Evolutionary conservation across 352 stramenopile genomes (phyloP).

Genomic region (Pythium brachiatum): DNA sequence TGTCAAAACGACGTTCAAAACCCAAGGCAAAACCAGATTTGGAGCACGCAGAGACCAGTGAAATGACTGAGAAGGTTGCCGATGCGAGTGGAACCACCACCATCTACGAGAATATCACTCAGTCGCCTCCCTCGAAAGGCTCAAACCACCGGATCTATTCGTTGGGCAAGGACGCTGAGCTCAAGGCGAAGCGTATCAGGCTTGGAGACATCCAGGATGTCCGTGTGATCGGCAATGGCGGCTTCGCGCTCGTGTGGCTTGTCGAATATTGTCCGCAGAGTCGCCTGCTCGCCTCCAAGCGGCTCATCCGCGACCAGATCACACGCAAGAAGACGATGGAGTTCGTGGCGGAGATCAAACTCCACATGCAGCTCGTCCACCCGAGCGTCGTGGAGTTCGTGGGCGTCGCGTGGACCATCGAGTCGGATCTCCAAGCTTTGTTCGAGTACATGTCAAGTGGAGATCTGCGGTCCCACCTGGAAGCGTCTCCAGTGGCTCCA

Average conservation of each 20-base stretch:
- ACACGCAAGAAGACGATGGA: constrained; percentile 39
- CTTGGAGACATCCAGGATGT: constrained; percentile 46
- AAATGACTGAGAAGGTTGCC: not conserved
- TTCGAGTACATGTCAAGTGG: constrained; percentile 68
- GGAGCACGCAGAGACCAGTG: not conserved
- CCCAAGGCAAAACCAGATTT: not conserved
- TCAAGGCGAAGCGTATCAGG: constrained; percentile 39
- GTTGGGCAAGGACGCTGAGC: constrained; percentile 43
- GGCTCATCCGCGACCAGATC: constrained; percentile 39
- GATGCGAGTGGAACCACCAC: not conserved
- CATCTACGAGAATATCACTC: not conserved
- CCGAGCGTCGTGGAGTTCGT: constrained; percentile 49
- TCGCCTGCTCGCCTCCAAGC: constrained; percentile 45
- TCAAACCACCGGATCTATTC: constrained; percentile 12
- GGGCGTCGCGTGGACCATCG: constrained; percentile 55
- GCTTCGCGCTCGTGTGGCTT: constrained; percentile 46
- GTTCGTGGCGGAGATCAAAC: constrained; percentile 59
- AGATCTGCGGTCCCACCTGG: constrained; percentile 42
- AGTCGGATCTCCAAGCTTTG: constrained; percentile 47
- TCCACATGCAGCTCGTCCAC: constrained; percentile 45
- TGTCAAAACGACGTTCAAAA: not conserved
- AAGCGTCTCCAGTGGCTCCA: constrained; percentile 13
- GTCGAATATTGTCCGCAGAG: constrained; percentile 38
- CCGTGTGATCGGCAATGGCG: constrained; percentile 36
- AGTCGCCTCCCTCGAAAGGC: not conserved